phyloP scores from a whole-genome alignment of 164 flowering plant species.

The Magnolia kwangsiensis region DNA sequence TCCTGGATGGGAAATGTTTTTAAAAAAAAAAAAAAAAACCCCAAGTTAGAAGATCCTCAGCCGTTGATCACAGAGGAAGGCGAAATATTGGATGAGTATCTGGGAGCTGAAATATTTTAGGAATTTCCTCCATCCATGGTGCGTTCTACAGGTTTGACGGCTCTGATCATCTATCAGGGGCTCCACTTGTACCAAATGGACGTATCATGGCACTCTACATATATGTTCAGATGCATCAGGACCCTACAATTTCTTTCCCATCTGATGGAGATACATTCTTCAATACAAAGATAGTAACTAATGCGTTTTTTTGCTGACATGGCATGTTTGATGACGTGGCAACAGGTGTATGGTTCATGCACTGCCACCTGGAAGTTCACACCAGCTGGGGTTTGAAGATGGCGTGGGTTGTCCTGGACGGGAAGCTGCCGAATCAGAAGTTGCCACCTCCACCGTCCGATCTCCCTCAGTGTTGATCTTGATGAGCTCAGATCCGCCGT shows the following conservation, averaged over 20 bases:
- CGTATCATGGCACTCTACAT: neutral
- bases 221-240: neutral
- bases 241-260: neutral
- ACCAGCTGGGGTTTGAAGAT: conserved; percentile 55
- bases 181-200: neutral
- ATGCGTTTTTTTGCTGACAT: neutral
- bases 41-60: too few relatives aligned
- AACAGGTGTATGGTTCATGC: conserved; percentile 56
- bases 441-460: conserved; percentile 51
- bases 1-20: neutral
- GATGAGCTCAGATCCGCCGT: neutral
- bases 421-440: conserved; percentile 39
- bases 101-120: too few relatives aligned
- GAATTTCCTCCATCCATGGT: neutral
- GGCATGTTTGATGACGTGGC: conserved; percentile 4
- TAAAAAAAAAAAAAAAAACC: too few relatives aligned
- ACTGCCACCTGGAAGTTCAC: conserved; percentile 49
- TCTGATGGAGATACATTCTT: too few relatives aligned
- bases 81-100: too few relatives aligned
- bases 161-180: neutral
- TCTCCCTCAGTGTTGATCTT: conserved; percentile 45
- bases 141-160: neutral
- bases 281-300: too few relatives aligned
- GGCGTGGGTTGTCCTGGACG: conserved; percentile 50
- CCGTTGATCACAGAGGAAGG: too few relatives aligned